Base-by-base conservation (phyloP, 139 green algal species). In the Bryopsis sp. region DNA sequence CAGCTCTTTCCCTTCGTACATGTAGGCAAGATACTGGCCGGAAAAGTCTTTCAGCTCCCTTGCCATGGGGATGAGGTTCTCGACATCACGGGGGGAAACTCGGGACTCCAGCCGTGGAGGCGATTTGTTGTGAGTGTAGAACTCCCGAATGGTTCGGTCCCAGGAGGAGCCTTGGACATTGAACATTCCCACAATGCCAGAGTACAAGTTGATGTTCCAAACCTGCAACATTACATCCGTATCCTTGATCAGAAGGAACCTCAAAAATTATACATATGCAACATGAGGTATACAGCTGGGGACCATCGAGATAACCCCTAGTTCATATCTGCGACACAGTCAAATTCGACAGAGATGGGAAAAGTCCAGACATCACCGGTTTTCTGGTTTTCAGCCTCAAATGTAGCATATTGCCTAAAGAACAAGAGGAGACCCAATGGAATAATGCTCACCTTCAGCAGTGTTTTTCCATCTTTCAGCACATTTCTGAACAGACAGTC, bases 401-500 rank as follows among this genome's bases (percentile, higher is more conserved):
- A n/a, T n/a, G n/a, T n/a, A n/a, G n/a, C n/a, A n/a, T n/a, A n/a
- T n/a, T n/a, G n/a, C n/a, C n/a, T n/a, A n/a, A n/a, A n/a, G n/a
- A n/a, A n/a, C n/a, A n/a, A n/a, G n/a, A n/a, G n/a, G n/a, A n/a
- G n/a, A n/a, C n/a, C n/a, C n/a, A n/a, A n/a, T 83, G 87, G 1
- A 88, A 85, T 57, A 85, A 77, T 32, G 48, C 67, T 1, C 48
- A 91, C 87, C 81, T 95, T 97, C 38, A 96, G 81, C 76, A 90
- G 36, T 24, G 74, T 84, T 43, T 63, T 68, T n/a, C 76, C 77
- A 73, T 97, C 93, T 5, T 86, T 59, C 34, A 89, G 72, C 11
- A 89, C 77, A 59, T 98, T 89, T 4, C 2, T 46, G 74, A 98
- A 97, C 5, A 98, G 81, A 64, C 76, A 87, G 78, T 97, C 92